phyloP scores from a whole-genome alignment of 495 filamentous ascomycete species.

The Xylaria castorea region DNA sequence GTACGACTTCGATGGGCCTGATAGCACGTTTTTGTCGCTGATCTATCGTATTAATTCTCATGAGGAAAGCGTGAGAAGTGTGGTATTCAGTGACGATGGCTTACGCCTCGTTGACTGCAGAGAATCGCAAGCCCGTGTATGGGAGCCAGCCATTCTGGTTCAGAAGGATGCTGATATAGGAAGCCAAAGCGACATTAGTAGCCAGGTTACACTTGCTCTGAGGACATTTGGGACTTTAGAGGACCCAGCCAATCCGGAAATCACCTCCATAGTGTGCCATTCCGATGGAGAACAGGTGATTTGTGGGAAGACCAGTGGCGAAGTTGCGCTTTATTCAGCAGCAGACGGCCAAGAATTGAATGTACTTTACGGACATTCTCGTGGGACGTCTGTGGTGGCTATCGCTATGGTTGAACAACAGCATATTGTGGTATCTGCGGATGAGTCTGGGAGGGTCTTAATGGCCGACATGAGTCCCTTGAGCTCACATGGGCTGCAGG shows the following conservation, averaged over 20 bases:
- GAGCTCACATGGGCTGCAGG: background rate
- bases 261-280: conserved; percentile 30
- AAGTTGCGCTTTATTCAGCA: conserved; percentile 32
- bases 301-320: conserved; percentile 35
- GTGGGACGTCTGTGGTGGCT: conserved; percentile 22
- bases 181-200: conserved; percentile 24
- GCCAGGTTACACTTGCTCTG: background rate
- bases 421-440: conserved; percentile 32
- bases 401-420: conserved; percentile 22
- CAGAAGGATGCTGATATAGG: conserved; percentile 28
- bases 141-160: conserved; percentile 41
- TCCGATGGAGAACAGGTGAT: conserved; percentile 27
- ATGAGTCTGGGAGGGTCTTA: conserved; percentile 31
- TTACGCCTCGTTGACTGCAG: conserved; percentile 40
- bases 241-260: conserved; percentile 21
- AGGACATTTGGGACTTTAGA: conserved; percentile 20
- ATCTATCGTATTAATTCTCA: conserved; percentile 39
- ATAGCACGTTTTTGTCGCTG: conserved; percentile 25
- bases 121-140: conserved; percentile 39
- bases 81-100: conserved; percentile 42
- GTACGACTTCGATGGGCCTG: conserved; percentile 38
- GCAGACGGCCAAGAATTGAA: conserved; percentile 24
- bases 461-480: conserved; percentile 6
- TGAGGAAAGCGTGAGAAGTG: conserved; percentile 31
- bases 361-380: conserved; percentile 31